Percentiles rank a stretch among this genome's conserved stretches.
Evolutionary conservation across 164 flowering plant species (phyloP).

Genomic region (Cinnamomum chago): DNA sequence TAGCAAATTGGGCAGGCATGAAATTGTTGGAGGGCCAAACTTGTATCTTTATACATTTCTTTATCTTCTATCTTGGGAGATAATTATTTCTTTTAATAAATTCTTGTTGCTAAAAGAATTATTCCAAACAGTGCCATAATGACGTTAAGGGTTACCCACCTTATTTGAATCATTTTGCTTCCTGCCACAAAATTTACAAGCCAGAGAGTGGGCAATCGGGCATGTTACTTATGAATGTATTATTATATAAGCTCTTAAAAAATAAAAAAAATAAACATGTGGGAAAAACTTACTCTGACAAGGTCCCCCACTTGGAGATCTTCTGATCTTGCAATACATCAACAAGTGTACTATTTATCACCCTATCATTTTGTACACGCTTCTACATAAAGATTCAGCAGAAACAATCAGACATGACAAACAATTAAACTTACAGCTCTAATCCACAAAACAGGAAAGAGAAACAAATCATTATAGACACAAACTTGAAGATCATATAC

Average conservation of each 20-base stretch:
- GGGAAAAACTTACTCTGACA: slow-evolving; percentile 60
- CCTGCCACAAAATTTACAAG: not conserved
- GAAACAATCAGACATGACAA: not conserved
- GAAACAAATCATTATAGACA: not conserved
- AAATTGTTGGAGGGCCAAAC: too few species aligned
- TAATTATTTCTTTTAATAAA: not conserved
- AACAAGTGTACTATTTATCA: slow-evolving; percentile 58
- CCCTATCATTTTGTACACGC: slow-evolving; percentile 81
- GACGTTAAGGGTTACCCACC: not conserved
- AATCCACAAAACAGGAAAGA: not conserved
- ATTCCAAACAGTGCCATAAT: not conserved
- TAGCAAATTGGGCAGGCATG: not conserved
- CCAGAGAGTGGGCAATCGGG: not conserved
- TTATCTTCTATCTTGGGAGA: too few species aligned
- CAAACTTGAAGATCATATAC: not conserved
- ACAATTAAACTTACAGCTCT: not conserved
- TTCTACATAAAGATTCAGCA: slow-evolving; percentile 44
- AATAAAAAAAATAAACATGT: not conserved
- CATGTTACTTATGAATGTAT: not conserved
- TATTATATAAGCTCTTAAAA: not conserved
- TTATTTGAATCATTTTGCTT: not conserved
- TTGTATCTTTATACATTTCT: too few species aligned
- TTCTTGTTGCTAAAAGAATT: not conserved
- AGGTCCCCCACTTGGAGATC: slow-evolving; percentile 93
- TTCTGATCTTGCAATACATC: slow-evolving; percentile 75